Base-by-base conservation (phyloP, 345 rosid species). In the Tarenaya hassleriana region DNA sequence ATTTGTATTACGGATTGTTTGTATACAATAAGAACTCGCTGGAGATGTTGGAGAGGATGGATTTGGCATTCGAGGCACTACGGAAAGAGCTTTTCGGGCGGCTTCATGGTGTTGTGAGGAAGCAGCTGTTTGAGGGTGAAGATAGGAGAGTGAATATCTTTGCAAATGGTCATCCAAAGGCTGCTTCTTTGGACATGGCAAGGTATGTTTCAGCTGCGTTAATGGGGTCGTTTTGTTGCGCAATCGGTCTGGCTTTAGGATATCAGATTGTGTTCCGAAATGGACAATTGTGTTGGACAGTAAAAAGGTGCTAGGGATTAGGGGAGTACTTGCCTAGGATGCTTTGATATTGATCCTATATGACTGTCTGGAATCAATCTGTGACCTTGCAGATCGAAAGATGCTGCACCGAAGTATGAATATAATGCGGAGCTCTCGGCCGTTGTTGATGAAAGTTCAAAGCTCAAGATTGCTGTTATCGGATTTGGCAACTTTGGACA, bases 401-500 rank as follows among this genome's bases (percentile, higher is more conserved):
- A 51, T 56, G 63, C 41, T 55, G 60, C 52, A 41, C 7, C 41
- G 33, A 57, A 59, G 35, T 70, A 69, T 16, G 52, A 72, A 43
- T 63, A 61, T 65, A 34, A 45, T 21, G 61, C 64, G 0, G 27
- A 40, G 50, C 32, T 65, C 34, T 50, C 77, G 16, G 63, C 55
- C 7, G 18, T 44, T 45, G 39, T 61, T 19, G 66, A 57, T 60
- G 74, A 69, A n/a, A 47, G 60, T 37, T 68, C 74, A 6, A 79
- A 72, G 69, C 79, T 87, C 16, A 84, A 84, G 75, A 72, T 88
- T 58, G 94, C 65, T 41, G 70, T 88, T 35, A 67, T 88, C 7
- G 96, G 95, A 44, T 88, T 88, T 52, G 95, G 95, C 0, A 84
- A 84, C 55, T 84, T 84, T 10, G 91, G 95, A 41, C 95, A 82